Conservation (phyloP, 2,329 filamentous ascomycete genomes). For the Monosporascus sp. region DNA sequence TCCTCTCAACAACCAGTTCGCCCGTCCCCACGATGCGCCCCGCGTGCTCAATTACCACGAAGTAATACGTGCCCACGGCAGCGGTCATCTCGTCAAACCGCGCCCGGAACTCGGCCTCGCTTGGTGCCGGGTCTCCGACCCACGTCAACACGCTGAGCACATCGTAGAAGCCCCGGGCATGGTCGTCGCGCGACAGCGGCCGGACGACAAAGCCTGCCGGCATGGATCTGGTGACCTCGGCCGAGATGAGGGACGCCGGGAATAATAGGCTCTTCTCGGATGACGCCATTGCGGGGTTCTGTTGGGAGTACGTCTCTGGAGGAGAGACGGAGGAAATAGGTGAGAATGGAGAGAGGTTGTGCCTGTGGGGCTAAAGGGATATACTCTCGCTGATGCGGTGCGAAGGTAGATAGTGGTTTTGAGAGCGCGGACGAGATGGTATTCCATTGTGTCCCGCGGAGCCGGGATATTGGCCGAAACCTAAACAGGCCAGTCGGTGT, state of each 20-base stretch:
- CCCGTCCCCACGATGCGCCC: constrained; percentile 67
- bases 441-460: no score
- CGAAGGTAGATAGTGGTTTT: no score
- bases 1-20: constrained; percentile 71
- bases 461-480: no score
- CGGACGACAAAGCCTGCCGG: constrained; percentile 68
- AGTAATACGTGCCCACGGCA: constrained; percentile 54
- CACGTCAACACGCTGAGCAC: constrained; percentile 72
- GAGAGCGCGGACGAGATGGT: no score
- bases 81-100: constrained; percentile 57
- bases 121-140: constrained; percentile 69
- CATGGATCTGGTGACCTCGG: constrained; percentile 53
- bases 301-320: no score
- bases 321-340: no score
- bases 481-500: no score
- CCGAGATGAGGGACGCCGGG: constrained; percentile 59
- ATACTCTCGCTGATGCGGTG: no score
- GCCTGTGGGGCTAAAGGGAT: no score
- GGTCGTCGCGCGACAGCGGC: constrained; percentile 64
- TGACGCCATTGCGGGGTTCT: no score
- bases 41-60: constrained; percentile 63
- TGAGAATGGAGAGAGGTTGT: no score
- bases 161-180: constrained; percentile 65
- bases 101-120: constrained; percentile 38
- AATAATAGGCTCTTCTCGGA: constrained; percentile 44